Base-by-base conservation (phyloP, 192 early-diverging fungal species). In the Coemansia erecta region DNA sequence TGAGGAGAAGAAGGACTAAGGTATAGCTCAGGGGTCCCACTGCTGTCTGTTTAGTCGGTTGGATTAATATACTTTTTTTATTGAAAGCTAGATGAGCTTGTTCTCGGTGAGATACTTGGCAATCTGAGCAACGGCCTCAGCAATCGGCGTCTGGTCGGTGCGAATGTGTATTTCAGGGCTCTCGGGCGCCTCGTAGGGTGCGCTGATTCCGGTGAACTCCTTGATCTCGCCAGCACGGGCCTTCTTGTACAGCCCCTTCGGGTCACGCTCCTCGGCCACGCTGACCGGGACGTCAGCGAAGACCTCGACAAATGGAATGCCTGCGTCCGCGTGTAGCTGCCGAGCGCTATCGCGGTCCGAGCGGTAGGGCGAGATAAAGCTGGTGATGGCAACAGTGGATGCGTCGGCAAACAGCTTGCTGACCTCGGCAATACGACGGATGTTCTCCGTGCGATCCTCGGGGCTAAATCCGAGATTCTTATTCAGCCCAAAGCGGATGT, bases 401-500 rank as follows among this genome's bases (percentile, higher is more conserved):
- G 92, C 82, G 68, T 94, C 92, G 22, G 94, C 89, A 83, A 97
- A 97, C 26, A 97, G 84, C 81, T 93, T 94, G 70, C 62, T 61
- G 23, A 73, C 90, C 67, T 97, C 94, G 11, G 90, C 85, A 68
- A 97, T 94, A 48, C 94, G 85, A 33, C 94, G 88, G 74, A 97
- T 97, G 85, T 97, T 97, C 68, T 97, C 94, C 1, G 88, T 87
- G 51, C 94, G 87, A 61, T 94, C 94, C 46, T 89, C 87, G 46
- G 90, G 90, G 50, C 90, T 90, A 64, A 94, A 97, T 24, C 92
- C 91, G 21, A 97, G 81, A 71, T 94, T 90, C 80, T 94, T 95
- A 85, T 97, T 97, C 42, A 97, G 77, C 22, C 94, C 94, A 63
- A 97, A 97, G n/a, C 94, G 88, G 51, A 97, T 90, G 77, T 97